Evolutionary conservation across 1,284 basidiomycete species (phyloP).

Genomic region (Boletellus deceptivus): DNA sequence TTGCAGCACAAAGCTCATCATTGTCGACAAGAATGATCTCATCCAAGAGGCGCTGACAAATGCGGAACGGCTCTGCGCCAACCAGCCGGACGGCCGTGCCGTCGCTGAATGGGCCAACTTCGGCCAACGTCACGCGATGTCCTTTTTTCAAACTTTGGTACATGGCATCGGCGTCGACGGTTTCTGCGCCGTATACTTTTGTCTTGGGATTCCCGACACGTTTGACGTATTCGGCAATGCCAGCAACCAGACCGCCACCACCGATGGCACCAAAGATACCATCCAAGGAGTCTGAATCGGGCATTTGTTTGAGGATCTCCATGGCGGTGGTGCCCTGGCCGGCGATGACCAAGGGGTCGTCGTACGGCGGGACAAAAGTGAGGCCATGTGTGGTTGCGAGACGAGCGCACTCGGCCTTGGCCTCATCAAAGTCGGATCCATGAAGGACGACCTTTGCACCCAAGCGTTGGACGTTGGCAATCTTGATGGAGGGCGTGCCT

Average conservation of each 20-base stretch:
- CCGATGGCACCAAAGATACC: slow-evolving; percentile 91
- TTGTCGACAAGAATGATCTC: slow-evolving; percentile 86
- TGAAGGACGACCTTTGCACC: slow-evolving; percentile 94
- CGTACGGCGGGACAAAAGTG: slow-evolving; percentile 95
- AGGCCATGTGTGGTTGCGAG: slow-evolving; percentile 78
- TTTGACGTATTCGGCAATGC: slow-evolving; percentile 92
- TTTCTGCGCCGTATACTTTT: slow-evolving; percentile 92
- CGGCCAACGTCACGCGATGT: slow-evolving; percentile 77
- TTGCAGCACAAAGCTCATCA: slow-evolving; percentile 97
- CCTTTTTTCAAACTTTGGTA: slow-evolving; percentile 74
- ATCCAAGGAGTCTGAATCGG: slow-evolving; percentile 74
- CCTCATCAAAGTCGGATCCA: slow-evolving; percentile 94
- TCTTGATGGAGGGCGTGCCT: slow-evolving; percentile 95
- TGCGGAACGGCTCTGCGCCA: slow-evolving; percentile 91
- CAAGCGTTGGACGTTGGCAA: slow-evolving; percentile 87
- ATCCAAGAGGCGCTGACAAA: slow-evolving; percentile 87
- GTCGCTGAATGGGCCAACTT: slow-evolving; percentile 96
- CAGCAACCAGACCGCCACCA: slow-evolving; percentile 89
- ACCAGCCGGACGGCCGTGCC: slow-evolving; percentile 99
- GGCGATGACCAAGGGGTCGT: slow-evolving; percentile 95
- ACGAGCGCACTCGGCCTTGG: slow-evolving; percentile 91
- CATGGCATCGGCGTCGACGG: slow-evolving; percentile 94
- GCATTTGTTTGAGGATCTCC: slow-evolving; percentile 89
- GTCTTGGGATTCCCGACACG: slow-evolving; percentile 85
- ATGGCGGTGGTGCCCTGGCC: slow-evolving; percentile 96